Percentiles rank a stretch among this genome's conserved stretches.
Evolutionary conservation across 768 basidiomycete genomes (phyloP).

Genomic region (Hortiboletus flavorubellus): DNA sequence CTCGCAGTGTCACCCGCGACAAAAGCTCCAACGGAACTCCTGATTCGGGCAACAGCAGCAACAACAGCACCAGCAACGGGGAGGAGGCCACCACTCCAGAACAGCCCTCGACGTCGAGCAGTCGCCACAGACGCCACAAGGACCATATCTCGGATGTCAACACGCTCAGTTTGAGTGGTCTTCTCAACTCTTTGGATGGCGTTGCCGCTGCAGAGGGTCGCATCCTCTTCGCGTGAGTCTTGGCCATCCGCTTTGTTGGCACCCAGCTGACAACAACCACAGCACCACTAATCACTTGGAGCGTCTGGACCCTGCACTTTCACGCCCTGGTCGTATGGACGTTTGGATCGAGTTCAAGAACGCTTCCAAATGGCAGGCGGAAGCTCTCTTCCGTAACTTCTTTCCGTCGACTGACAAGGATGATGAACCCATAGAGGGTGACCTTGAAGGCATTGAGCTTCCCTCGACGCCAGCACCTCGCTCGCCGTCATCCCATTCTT

Average conservation of each 20-base stretch:
- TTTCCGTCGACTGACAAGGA: constrained; percentile 74
- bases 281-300: constrained; percentile 93
- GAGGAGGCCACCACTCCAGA: constrained; percentile 32
- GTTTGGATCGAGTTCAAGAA: constrained; percentile 91
- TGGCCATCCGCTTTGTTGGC: background rate
- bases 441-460: constrained; percentile 47
- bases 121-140: constrained; percentile 45
- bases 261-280: constrained; percentile 1
- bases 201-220: constrained; percentile 86
- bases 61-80: constrained; percentile 20
- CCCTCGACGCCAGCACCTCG: constrained; percentile 37
- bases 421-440: constrained; percentile 35
- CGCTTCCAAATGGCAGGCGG: constrained; percentile 81
- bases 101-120: constrained; percentile 31
- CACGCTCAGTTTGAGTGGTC: constrained; percentile 74
- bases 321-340: constrained; percentile 91
- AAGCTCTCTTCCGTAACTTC: constrained; percentile 85
- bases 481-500: constrained; percentile 44
- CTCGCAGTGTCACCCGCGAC: constrained; percentile 68
- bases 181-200: constrained; percentile 83
- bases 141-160: constrained; percentile 74
- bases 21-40: constrained; percentile 47
- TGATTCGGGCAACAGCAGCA: constrained; percentile 27
- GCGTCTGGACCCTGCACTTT: constrained; percentile 83
- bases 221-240: constrained; percentile 80